Conservation (phyloP, 768 basidiomycete genomes). For the Phanerochaete sordida region DNA sequence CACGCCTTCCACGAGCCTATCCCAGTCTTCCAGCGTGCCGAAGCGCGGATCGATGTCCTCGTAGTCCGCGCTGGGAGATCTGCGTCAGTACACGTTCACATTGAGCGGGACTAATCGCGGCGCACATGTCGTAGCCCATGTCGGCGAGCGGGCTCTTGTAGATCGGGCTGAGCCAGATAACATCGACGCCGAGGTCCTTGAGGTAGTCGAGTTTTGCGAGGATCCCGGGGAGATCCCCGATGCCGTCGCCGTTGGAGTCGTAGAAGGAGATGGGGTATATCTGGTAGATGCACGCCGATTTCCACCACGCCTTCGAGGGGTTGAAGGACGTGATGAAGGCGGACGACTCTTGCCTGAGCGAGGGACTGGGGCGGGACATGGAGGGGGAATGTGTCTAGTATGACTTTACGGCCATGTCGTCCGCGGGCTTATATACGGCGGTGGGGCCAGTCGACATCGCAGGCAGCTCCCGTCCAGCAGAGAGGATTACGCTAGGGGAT, state of each 20-base stretch:
- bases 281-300: slow-evolving; percentile 57
- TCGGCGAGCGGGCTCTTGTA: slow-evolving; percentile 66
- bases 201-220: slow-evolving; percentile 63
- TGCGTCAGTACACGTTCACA: slow-evolving; percentile 2
- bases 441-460: not conserved
- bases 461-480: not conserved
- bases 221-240: slow-evolving; percentile 71
- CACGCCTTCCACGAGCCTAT: slow-evolving; percentile 45
- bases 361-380: not conserved
- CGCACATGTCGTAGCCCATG: slow-evolving; percentile 73
- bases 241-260: slow-evolving; percentile 69
- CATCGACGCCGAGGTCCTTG: slow-evolving; percentile 61
- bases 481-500: not conserved
- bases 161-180: slow-evolving; percentile 71
- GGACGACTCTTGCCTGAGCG: not conserved
- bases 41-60: slow-evolving; percentile 59
- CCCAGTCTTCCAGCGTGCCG: slow-evolving; percentile 62
- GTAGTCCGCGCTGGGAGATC: slow-evolving; percentile 54
- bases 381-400: too few relatives aligned
- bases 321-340: not conserved
- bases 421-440: not conserved
- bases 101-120: not conserved
- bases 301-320: slow-evolving; percentile 47
- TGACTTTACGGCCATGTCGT: not conserved
- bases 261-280: slow-evolving; percentile 70